Percentiles rank a stretch among this genome's conserved stretches.
These are phyloP conservation scores for Kuraishia capsulata DNA, from an alignment of 805 yeast species.

Conservation along the genomic window DNA sequence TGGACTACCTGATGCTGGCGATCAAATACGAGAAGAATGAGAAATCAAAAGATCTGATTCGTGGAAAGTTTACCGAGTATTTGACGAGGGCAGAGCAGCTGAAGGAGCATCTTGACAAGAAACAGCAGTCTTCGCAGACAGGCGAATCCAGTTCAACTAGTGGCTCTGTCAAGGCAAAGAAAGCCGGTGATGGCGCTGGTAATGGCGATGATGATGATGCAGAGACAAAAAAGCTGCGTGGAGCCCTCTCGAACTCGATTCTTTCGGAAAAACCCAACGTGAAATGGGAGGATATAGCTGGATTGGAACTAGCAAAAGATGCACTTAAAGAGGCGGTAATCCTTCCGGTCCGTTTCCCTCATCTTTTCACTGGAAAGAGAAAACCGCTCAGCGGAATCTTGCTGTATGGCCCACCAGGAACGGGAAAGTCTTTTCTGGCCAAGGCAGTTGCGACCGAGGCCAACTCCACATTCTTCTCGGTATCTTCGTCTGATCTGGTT, in stretches of 20 bases:
- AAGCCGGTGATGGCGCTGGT: slow-evolving; percentile 23
- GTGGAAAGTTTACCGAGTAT: slow-evolving; percentile 86
- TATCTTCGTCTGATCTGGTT: slow-evolving; percentile 91
- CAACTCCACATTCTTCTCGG: slow-evolving; percentile 92
- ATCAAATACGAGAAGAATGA: slow-evolving; percentile 90
- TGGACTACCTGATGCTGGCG: slow-evolving; percentile 93
- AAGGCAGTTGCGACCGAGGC: slow-evolving; percentile 99
- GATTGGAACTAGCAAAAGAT: slow-evolving; percentile 90
- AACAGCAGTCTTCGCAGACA: slow-evolving; percentile 30
- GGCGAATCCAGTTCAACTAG: slow-evolving; percentile 45
- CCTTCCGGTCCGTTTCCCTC: slow-evolving; percentile 93
- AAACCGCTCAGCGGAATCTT: slow-evolving; percentile 89
- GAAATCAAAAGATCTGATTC: slow-evolving; percentile 78
- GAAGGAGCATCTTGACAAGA: slow-evolving; percentile 77
- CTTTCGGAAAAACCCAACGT: slow-evolving; percentile 88
- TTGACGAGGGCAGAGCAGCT: slow-evolving; percentile 88
- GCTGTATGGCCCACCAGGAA: slow-evolving; percentile 91
- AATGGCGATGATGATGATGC: slow-evolving; percentile 40
- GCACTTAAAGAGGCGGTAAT: slow-evolving; percentile 97
- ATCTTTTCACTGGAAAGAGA: slow-evolving; percentile 87
- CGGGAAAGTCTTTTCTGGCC: slow-evolving; percentile 94
- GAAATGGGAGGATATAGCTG: slow-evolving; percentile 93
- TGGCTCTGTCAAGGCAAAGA: slow-evolving; percentile 50
- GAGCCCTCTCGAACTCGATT: slow-evolving; percentile 88
- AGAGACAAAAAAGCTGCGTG: slow-evolving; percentile 82